Evolutionary conservation across 129 eudicot genomes (phyloP), one percentile per base, ranked within the genome.

Genomic region (Pseudognaphalium luteoalbum): DNA sequence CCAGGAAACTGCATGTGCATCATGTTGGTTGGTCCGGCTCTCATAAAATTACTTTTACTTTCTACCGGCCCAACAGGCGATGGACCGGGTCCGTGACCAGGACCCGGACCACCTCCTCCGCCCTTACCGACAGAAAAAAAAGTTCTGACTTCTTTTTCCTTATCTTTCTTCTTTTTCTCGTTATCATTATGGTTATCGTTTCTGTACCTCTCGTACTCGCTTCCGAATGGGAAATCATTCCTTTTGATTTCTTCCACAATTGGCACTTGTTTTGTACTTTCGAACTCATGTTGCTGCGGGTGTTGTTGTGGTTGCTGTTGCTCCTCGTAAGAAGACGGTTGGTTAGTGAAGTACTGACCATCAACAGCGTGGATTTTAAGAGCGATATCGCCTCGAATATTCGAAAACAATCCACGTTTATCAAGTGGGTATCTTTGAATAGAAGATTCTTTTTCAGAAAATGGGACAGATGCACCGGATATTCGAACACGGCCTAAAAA

Each of bases 401-500:
- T 81, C 8, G 97, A 90, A 80, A 93, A 93, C 71, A 88, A 12
- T 3, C 98, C 96, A 20, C 98, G 85, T 74, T 93, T 93, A 56
- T 91, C 97, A 8, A 90, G 90, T 7, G 97, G 97, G 83, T 91
- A 93, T 17, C 92, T 56, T 64, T 90, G 95, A 14, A 87, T 83
- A 8, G 67, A 10, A 21, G 91, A 85, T 42, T 88, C 89, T 17
- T 80, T 69, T 57, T 83, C 89, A 29, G 92, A 79, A 4, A 21
- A 30, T 3, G 97, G 86, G 1, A 93, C 81, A 9, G 87, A 87
- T 6, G 19, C 77, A 7, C 97, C 97, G 33, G 98, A 90, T 0
- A 93, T 78, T 39, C 91, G 76, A 19, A 93, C 97, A 15, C 90
- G 85, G 10, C 98, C 98, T 22, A 93, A 87, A 56, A 93, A 93